A percentile compares a stretch with the other conserved stretches of the same genome.
Evolutionary conservation across 2,329 filamentous ascomycete genomes (phyloP).

Genomic region (Pseudogymnoascus sp.): DNA sequence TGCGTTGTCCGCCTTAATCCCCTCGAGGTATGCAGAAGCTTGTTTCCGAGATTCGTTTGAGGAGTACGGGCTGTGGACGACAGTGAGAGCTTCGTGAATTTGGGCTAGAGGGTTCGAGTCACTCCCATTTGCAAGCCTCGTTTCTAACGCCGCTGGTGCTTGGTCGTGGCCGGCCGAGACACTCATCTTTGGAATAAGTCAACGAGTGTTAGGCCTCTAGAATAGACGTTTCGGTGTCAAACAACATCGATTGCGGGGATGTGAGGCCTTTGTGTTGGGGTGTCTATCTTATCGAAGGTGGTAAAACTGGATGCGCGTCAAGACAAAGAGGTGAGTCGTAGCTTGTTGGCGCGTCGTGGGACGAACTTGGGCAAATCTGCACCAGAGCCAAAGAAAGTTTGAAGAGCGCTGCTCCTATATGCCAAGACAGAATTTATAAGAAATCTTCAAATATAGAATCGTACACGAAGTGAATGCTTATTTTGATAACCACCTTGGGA

Average conservation of each 20-base stretch:
- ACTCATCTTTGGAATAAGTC: constrained; percentile 1
- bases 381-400: constrained; percentile 1
- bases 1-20: constrained; percentile 70
- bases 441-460: neutral
- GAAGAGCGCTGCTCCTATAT: constrained; percentile 5
- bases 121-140: constrained; percentile 32
- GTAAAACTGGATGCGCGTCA: neutral
- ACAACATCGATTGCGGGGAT: constrained; percentile 9
- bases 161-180: constrained; percentile 9
- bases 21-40: constrained; percentile 79
- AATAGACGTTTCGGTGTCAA: neutral
- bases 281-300: constrained; percentile 3
- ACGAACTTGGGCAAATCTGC: neutral
- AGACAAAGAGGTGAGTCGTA: neutral
- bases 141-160: constrained; percentile 2
- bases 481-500: constrained; percentile 8
- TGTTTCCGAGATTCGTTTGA: constrained; percentile 74
- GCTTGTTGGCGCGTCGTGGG: neutral
- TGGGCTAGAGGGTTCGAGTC: constrained; percentile 48
- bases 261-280: constrained; percentile 7
- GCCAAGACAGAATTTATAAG: neutral
- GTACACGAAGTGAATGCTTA: constrained; percentile 8
- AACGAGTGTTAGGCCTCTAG: constrained; percentile 8
- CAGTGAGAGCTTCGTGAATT: constrained; percentile 78
- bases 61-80: constrained; percentile 78